Conservation (phyloP, 225 moss, liverwort and hornwort species). For the Polytrichum commune region DNA sequence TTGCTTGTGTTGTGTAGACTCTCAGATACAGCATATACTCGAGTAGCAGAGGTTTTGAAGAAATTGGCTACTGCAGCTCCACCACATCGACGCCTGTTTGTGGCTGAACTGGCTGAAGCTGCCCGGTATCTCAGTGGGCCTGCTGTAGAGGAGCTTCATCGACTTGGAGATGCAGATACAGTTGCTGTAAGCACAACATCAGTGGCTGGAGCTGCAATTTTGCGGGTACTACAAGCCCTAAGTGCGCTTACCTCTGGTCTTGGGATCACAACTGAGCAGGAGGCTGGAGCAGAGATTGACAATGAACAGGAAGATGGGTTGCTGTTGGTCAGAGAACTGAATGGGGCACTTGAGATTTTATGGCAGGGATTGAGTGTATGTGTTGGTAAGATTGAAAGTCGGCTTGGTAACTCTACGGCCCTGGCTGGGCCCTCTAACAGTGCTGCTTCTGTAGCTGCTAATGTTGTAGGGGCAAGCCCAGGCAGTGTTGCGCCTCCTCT, state of each 20-base stretch:
- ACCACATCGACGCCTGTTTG: slow-evolving; percentile 73
- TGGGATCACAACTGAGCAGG: slow-evolving; percentile 45
- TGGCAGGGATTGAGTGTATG: slow-evolving; percentile 88
- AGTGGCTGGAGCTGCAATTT: slow-evolving; percentile 92
- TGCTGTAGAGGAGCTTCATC: slow-evolving; percentile 71
- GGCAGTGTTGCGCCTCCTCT: slow-evolving; percentile 79
- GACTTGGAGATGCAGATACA: slow-evolving; percentile 71
- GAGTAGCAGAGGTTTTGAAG: slow-evolving; percentile 91
- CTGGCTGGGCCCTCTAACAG: slow-evolving; percentile 50
- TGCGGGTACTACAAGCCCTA: slow-evolving; percentile 86
- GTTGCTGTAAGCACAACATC: slow-evolving; percentile 70
- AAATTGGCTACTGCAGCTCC: slow-evolving; percentile 87
- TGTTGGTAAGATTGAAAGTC: slow-evolving; percentile 78
- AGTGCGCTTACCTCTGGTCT: slow-evolving; percentile 73
- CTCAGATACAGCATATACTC: slow-evolving; percentile 81
- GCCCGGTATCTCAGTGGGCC: slow-evolving; percentile 72
- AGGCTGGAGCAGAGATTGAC: slow-evolving; percentile 43
- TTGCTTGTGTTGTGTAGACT: slow-evolving; percentile 45
- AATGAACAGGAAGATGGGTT: slow-evolving; percentile 82
- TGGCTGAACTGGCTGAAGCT: slow-evolving; percentile 76
- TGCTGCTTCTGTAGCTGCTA: slow-evolving; percentile 41
- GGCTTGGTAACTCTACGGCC: slow-evolving; percentile 56
- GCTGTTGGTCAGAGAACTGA: slow-evolving; percentile 67
- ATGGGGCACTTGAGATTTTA: slow-evolving; percentile 71
- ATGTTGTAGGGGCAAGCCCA: slow-evolving; percentile 55